phyloP scores from a whole-genome alignment of 768 basidiomycete genomes.

The Auricularia cornea region DNA sequence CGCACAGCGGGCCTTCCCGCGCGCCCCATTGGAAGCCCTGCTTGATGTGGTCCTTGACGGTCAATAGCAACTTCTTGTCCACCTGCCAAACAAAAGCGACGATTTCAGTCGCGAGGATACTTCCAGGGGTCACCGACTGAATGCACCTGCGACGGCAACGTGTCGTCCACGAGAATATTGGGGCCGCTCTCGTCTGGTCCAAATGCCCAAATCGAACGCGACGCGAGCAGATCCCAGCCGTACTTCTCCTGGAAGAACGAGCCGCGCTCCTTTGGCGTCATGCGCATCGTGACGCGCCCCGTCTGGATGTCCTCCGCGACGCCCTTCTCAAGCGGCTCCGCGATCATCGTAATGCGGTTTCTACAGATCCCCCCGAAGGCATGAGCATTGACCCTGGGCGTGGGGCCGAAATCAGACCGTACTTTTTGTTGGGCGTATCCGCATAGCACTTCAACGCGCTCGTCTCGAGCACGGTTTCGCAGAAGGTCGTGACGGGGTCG shows the following conservation, averaged over 20 bases:
- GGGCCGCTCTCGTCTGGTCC: slow-evolving; percentile 94
- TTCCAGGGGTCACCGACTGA: background rate
- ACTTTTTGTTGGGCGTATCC: slow-evolving; percentile 99
- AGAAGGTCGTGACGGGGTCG: slow-evolving; percentile 96
- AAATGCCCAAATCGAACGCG: slow-evolving; percentile 98
- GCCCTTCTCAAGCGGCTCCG: slow-evolving; percentile 92
- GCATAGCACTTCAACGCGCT: slow-evolving; percentile 98
- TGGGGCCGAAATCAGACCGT: slow-evolving; percentile 22
- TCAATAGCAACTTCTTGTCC: slow-evolving; percentile 84
- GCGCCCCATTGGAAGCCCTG: slow-evolving; percentile 99
- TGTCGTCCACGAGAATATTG: slow-evolving; percentile 92
- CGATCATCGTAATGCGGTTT: slow-evolving; percentile 98
- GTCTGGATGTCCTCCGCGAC: slow-evolving; percentile 95
- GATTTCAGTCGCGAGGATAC: background rate
- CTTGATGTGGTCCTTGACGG: slow-evolving; percentile 91
- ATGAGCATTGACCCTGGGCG: slow-evolving; percentile 4
- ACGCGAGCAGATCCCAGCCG: slow-evolving; percentile 96
- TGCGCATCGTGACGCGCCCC: slow-evolving; percentile 87
- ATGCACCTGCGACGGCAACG: slow-evolving; percentile 81
- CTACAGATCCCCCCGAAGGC: slow-evolving; percentile 31
- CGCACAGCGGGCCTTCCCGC: slow-evolving; percentile 93
- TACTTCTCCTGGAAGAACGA: slow-evolving; percentile 96
- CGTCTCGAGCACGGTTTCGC: slow-evolving; percentile 96
- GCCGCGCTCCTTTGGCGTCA: slow-evolving; percentile 91
- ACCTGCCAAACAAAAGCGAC: slow-evolving; percentile 45